phyloP scores from a whole-genome alignment of 1,139 yeast species.

The Candida tropicalis region DNA sequence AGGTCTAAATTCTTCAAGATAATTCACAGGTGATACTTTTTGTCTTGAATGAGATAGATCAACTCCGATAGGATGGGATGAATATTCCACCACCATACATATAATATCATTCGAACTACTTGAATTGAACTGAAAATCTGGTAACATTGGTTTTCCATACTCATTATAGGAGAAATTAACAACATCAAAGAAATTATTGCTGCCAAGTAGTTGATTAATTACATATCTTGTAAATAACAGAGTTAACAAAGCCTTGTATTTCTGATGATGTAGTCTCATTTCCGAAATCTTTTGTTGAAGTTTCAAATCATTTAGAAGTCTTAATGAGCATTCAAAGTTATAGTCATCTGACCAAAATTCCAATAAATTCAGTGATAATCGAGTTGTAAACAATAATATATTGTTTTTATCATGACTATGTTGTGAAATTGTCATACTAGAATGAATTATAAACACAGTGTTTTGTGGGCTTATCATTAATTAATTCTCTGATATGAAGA shows the following conservation, averaged over 20 bases:
- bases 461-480: no score
- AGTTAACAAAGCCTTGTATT: constrained; percentile 24
- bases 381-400: neutral
- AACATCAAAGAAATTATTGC: constrained; percentile 19
- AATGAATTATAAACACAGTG: no score
- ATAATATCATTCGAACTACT: constrained; percentile 60
- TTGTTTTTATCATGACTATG: constrained; percentile 1
- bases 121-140: constrained; percentile 43
- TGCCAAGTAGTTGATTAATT: constrained; percentile 24
- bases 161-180: constrained; percentile 27
- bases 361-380: constrained; percentile 14
- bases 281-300: constrained; percentile 35
- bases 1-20: constrained; percentile 47
- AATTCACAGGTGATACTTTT: constrained; percentile 32
- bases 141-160: constrained; percentile 40
- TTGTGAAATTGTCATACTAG: neutral
- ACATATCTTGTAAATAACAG: constrained; percentile 29
- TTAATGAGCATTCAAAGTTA: constrained; percentile 34
- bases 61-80: constrained; percentile 48
- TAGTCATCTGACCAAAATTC: constrained; percentile 33
- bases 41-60: constrained; percentile 64
- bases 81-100: constrained; percentile 42
- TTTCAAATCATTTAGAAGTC: constrained; percentile 35
- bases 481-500: no score
- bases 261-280: constrained; percentile 24